phyloP scores from a whole-genome alignment of 306 rosid genomes.

The Lathyrus sativus region DNA sequence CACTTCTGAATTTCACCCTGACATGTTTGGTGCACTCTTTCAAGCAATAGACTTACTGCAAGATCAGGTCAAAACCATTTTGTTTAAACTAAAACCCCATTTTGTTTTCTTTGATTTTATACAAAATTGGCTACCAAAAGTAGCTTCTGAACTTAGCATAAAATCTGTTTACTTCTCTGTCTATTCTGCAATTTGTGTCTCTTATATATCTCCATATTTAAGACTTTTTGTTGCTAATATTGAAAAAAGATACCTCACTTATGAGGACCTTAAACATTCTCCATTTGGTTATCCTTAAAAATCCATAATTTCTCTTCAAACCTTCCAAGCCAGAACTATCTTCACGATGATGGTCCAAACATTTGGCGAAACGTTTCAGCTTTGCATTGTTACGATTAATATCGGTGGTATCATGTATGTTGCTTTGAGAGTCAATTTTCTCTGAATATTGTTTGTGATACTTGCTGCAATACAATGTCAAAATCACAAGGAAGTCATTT shows the following conservation, averaged over 20 bases:
- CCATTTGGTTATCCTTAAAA: conserved; percentile 43
- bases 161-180: conserved; percentile 46
- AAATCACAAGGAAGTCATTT: no score
- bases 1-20: conserved; percentile 46
- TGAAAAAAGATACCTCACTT: conserved; percentile 27
- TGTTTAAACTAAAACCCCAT: conserved; percentile 49
- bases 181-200: conserved; percentile 38
- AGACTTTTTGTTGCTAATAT: background rate
- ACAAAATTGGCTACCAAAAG: conserved; percentile 53
- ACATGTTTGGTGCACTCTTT: conserved; percentile 26
- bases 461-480: no score
- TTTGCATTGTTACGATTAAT: no score
- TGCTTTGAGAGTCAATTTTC: no score
- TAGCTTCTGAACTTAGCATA: conserved; percentile 48
- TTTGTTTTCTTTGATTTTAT: conserved; percentile 57
- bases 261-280: conserved; percentile 39
- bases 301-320: conserved; percentile 28
- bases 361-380: no score
- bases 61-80: conserved; percentile 40
- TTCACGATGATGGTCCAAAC: conserved; percentile 33
- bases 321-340: conserved; percentile 42
- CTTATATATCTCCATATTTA: conserved; percentile 12
- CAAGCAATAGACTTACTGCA: conserved; percentile 41
- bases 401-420: no score
- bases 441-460: no score